Conservation (phyloP, 257 asterid species). For the Mentha longifolia region DNA sequence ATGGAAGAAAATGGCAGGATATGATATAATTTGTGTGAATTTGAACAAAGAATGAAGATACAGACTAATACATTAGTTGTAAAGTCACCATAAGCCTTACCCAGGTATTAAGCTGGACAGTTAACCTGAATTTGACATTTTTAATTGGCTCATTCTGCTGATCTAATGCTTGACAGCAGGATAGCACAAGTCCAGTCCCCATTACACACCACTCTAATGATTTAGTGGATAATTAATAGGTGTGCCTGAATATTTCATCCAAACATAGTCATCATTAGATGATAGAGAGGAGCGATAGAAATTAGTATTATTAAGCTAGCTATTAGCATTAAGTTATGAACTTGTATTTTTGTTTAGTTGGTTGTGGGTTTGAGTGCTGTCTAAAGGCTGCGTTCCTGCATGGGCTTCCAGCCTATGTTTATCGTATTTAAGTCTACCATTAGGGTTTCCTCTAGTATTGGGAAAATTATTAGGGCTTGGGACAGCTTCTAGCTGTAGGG, state of each 20-base stretch:
- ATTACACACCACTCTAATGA: not conserved
- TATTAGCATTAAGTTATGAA: no score
- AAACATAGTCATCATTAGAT: not conserved
- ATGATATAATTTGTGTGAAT: not conserved
- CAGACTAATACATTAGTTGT: not conserved
- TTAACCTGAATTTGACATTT: not conserved
- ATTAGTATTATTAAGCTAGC: no score
- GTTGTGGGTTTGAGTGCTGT: no score
- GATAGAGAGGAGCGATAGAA: no score
- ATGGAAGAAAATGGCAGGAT: conserved; percentile 8
- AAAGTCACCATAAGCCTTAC: conserved; percentile 4
- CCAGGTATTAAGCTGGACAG: no score
- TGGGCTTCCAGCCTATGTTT: no score
- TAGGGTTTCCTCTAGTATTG: no score
- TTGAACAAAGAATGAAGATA: not conserved
- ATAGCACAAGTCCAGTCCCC: conserved; percentile 4
- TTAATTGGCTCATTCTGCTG: conserved; percentile 4
- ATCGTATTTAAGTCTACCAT: no score
- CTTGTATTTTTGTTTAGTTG: no score
- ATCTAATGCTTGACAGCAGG: not conserved
- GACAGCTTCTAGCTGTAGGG: no score
- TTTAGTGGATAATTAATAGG: conserved; percentile 3
- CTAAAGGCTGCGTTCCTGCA: no score
- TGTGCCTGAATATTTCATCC: not conserved
- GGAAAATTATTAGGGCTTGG: no score